Conservation (phyloP, 1,139 yeast genomes). For the Scheffersomyces quercinus region DNA sequence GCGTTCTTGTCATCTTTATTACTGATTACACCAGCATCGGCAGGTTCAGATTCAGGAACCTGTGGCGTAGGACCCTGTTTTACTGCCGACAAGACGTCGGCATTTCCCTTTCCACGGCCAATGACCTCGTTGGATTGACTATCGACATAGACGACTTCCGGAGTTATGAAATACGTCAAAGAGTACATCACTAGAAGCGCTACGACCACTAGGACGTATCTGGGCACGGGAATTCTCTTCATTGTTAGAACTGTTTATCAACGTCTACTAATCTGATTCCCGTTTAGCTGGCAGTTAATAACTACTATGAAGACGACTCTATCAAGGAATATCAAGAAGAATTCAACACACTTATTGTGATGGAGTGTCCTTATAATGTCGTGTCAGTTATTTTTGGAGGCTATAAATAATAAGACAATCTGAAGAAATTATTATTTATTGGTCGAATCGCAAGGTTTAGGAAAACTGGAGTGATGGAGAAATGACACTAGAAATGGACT, state of each 20-base stretch:
- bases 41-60: not conserved
- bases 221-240: slow-evolving; percentile 21
- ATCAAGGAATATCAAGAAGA: no score
- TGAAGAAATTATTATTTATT: not conserved
- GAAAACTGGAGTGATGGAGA: no score
- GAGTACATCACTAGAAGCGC: slow-evolving; percentile 20
- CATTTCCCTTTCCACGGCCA: not conserved
- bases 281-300: no score
- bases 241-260: slow-evolving; percentile 7
- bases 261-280: not conserved
- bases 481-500: no score
- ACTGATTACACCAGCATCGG: not conserved
- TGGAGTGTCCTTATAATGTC: not conserved
- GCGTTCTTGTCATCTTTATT: not conserved
- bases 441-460: not conserved
- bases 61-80: slow-evolving; percentile 3
- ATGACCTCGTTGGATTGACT: slow-evolving; percentile 20
- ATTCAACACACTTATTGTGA: no score
- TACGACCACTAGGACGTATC: slow-evolving; percentile 18
- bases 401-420: not conserved
- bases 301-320: no score
- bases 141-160: slow-evolving; percentile 27
- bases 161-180: slow-evolving; percentile 15
- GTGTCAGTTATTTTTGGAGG: not conserved
- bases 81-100: slow-evolving; percentile 11